These are phyloP conservation scores for Medicago ruthenica DNA, from an alignment of 306 rosid genomes.

Conservation along the genomic window DNA sequence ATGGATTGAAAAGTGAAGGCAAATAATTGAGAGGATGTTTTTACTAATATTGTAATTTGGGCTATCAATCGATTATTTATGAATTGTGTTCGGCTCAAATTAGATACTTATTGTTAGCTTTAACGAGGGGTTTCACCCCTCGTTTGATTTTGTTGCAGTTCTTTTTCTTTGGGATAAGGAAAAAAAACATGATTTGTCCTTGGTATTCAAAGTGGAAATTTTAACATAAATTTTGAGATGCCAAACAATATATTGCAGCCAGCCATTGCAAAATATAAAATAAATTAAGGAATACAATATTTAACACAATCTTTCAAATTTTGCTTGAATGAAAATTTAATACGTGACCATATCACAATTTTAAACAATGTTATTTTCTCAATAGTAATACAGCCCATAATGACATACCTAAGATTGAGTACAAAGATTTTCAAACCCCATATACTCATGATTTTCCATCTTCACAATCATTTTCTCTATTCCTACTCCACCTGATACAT, in stretches of 20 bases:
- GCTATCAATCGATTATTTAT: too few species aligned
- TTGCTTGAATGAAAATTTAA: constrained; percentile 42
- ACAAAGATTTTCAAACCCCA: constrained; percentile 79
- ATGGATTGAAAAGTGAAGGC: too few species aligned
- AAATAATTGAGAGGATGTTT: too few species aligned
- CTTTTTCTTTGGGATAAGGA: too few species aligned
- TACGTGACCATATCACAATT: constrained; percentile 22
- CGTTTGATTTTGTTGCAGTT: too few species aligned
- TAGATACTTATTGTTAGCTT: too few species aligned
- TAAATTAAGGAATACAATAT: constrained; percentile 18
- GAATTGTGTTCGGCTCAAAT: too few species aligned
- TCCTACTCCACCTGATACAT: constrained; percentile 72
- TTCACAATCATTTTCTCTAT: constrained; percentile 75
- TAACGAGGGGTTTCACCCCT: too few species aligned
- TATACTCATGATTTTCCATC: constrained; percentile 71
- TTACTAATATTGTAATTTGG: too few species aligned
- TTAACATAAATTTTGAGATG: constrained; percentile 27
- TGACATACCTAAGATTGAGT: constrained; percentile 46
- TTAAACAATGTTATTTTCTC: too few species aligned
- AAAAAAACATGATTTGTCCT: neutral
- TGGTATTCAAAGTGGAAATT: neutral
- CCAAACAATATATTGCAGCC: constrained; percentile 23
- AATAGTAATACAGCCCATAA: too few species aligned
- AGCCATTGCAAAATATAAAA: constrained; percentile 25
- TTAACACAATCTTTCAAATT: constrained; percentile 25